These are phyloP conservation scores for Suillus subaureus DNA, from an alignment of 768 basidiomycete genomes.

Conservation along the genomic window DNA sequence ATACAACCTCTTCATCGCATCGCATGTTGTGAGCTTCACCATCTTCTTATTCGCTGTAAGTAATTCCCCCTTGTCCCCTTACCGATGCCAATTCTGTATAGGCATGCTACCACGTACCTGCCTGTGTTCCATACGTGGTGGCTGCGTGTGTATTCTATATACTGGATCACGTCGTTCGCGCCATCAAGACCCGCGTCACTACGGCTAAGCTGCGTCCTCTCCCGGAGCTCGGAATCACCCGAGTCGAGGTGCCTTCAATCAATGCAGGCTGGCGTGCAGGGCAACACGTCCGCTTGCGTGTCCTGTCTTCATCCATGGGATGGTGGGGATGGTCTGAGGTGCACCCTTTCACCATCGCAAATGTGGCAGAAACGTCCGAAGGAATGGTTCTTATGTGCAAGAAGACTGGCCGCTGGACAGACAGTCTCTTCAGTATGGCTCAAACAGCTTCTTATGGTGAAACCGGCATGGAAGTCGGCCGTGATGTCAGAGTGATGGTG, in stretches of 20 bases:
- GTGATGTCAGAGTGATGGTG: conserved; percentile 38
- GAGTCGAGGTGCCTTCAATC: conserved; percentile 46
- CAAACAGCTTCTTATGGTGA: conserved; percentile 31
- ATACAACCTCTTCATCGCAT: conserved; percentile 46
- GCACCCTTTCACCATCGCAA: conserved; percentile 59
- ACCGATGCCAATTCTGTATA: conserved; percentile 13
- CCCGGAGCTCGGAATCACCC: conserved; percentile 47
- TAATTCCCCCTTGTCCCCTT: not conserved
- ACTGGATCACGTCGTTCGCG: conserved; percentile 48
- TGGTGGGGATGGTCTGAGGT: conserved; percentile 42
- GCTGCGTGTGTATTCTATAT: conserved; percentile 42
- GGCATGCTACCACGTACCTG: conserved; percentile 26
- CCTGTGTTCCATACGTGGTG: conserved; percentile 44
- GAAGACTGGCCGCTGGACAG: conserved; percentile 53
- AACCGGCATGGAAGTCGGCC: conserved; percentile 17
- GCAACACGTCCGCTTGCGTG: conserved; percentile 59
- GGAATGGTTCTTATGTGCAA: conserved; percentile 56
- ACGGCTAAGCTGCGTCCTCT: conserved; percentile 47
- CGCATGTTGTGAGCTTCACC: conserved; percentile 45
- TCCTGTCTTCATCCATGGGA: conserved; percentile 43
- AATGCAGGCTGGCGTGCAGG: conserved; percentile 59
- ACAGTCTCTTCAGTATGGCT: conserved; percentile 43
- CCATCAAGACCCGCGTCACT: conserved; percentile 47
- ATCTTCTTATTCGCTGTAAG: conserved; percentile 41
- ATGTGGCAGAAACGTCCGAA: conserved; percentile 39